Conservation (phyloP, 2,329 filamentous ascomycete genomes). For the Chalaropsis thielavioides region DNA sequence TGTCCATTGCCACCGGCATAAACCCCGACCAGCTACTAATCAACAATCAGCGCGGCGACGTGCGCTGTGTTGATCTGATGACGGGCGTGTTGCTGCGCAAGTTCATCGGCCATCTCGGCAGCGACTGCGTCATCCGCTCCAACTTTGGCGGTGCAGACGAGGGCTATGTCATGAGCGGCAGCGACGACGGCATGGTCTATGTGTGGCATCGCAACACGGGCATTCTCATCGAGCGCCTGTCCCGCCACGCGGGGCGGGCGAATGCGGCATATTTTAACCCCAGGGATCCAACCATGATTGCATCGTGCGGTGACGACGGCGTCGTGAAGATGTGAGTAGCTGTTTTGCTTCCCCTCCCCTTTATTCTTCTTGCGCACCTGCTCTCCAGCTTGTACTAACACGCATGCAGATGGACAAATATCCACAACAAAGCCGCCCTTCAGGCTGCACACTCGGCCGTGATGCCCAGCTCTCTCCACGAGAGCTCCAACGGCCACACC, state of each 20-base stretch:
- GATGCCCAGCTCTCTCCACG: background rate
- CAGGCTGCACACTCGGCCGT: background rate
- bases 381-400: too few relatives aligned
- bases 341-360: background rate
- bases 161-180: constrained; percentile 82
- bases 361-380: background rate
- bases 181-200: constrained; percentile 63
- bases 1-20: constrained; percentile 64
- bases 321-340: constrained; percentile 66
- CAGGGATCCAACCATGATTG: constrained; percentile 66
- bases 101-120: constrained; percentile 63
- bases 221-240: constrained; percentile 57
- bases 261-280: constrained; percentile 89
- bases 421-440: background rate
- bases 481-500: background rate
- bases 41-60: constrained; percentile 63
- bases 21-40: constrained; percentile 73
- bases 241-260: constrained; percentile 61
- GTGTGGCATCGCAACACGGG: constrained; percentile 87
- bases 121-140: constrained; percentile 65
- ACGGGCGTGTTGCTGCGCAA: constrained; percentile 56
- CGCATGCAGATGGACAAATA: background rate
- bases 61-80: constrained; percentile 64
- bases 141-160: constrained; percentile 80
- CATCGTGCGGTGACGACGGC: constrained; percentile 77